A percentile compares a stretch with the other conserved stretches of the same genome.
phyloP scores from a whole-genome alignment of 768 basidiomycete species.

The Lyophyllum semitale region DNA sequence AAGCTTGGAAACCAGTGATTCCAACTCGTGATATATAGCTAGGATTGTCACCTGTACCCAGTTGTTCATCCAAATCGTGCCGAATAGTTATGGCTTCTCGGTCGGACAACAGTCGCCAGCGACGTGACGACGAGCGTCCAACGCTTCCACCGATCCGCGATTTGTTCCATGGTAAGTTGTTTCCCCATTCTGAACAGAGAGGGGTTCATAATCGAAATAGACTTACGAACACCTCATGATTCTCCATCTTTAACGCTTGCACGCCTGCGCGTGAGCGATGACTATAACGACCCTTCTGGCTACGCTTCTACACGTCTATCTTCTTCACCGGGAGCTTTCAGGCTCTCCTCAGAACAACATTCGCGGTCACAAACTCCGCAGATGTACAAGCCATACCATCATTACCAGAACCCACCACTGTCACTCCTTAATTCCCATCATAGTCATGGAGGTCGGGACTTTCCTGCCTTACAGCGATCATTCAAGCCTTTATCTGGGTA shows the following conservation, averaged over 20 bases:
- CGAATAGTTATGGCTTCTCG: conserved; percentile 25
- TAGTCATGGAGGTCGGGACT: not conserved
- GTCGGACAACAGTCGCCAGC: conserved; percentile 29
- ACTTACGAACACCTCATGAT: conserved; percentile 21
- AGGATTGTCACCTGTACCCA: not conserved
- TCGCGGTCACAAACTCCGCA: conserved; percentile 2
- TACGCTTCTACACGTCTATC: conserved; percentile 6
- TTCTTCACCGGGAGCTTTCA: conserved; percentile 2
- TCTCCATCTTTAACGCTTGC: conserved; percentile 43
- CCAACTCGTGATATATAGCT: conserved; percentile 19
- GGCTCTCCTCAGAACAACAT: not conserved
- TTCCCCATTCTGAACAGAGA: not conserved
- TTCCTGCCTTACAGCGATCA: not conserved
- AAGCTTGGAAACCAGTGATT: conserved; percentile 10
- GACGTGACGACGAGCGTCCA: conserved; percentile 41
- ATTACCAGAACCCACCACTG: not conserved
- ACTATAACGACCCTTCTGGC: conserved; percentile 24
- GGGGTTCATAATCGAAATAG: conserved; percentile 5
- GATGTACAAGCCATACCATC: not conserved
- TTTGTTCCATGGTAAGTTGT: conserved; percentile 56
- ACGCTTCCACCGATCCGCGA: conserved; percentile 74
- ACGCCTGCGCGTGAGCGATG: conserved; percentile 43
- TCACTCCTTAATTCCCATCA: conserved; percentile 1
- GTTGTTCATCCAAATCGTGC: conserved; percentile 1
- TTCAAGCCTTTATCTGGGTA: not conserved